These are phyloP conservation scores for Penicillium digitatum DNA, from an alignment of 2,329 filamentous ascomycete species.

Conservation along the genomic window DNA sequence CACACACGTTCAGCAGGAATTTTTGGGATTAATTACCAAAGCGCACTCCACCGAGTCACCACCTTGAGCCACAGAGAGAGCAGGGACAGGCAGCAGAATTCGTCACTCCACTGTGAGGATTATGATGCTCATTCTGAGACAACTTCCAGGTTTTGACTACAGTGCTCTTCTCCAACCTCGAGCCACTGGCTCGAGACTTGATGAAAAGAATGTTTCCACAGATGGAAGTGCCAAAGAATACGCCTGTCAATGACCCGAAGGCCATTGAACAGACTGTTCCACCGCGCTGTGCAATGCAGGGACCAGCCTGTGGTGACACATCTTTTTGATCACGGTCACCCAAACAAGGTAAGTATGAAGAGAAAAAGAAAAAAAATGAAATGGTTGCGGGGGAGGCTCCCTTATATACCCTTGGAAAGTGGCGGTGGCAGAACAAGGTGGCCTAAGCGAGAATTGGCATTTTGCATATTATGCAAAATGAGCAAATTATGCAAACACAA, in stretches of 20 bases:
- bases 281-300: slow-evolving; percentile 58
- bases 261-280: slow-evolving; percentile 49
- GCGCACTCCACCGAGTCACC: no score
- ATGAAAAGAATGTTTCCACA: slow-evolving; percentile 33
- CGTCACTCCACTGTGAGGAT: no score
- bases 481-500: not conserved
- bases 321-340: slow-evolving; percentile 47
- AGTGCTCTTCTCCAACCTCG: slow-evolving; percentile 33
- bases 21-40: no score
- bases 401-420: slow-evolving; percentile 26
- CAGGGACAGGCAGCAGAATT: no score
- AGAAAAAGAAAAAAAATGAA: slow-evolving; percentile 41
- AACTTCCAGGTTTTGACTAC: no score
- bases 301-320: slow-evolving; percentile 45
- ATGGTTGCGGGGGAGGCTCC: slow-evolving; percentile 1
- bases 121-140: no score
- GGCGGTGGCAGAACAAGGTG: not conserved
- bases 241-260: slow-evolving; percentile 42
- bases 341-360: slow-evolving; percentile 53
- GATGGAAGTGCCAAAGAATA: slow-evolving; percentile 38
- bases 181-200: slow-evolving; percentile 28
- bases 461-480: not conserved
- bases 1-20: no score
- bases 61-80: no score
- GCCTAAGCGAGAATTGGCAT: slow-evolving; percentile 26